Conservation (phyloP, 164 flowering plant genomes). For the Cinnamomum micranthum region DNA sequence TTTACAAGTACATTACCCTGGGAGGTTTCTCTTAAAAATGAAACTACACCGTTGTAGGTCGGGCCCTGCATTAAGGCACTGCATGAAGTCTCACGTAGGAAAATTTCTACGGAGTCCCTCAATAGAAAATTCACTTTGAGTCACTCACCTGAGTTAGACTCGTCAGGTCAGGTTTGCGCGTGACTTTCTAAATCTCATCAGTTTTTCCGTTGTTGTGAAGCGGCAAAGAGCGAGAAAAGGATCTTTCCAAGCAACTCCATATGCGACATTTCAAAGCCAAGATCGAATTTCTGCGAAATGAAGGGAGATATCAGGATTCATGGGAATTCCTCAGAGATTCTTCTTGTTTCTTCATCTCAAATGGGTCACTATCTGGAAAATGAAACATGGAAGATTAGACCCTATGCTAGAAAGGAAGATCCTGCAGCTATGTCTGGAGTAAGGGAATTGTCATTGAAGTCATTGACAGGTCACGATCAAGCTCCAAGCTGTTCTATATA, state of each 20-base stretch:
- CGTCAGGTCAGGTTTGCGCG: too few species aligned
- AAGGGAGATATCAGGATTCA: conserved; percentile 39
- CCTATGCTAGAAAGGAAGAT: conserved; percentile 53
- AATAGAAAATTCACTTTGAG: too few species aligned
- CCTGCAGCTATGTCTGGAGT: conserved; percentile 24
- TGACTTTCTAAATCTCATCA: too few species aligned
- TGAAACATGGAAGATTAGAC: conserved; percentile 43
- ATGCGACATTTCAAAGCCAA: conserved; percentile 24
- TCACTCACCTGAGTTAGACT: too few species aligned
- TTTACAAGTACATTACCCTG: too few species aligned
- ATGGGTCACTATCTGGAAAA: background rate
- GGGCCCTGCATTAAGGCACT: too few species aligned
- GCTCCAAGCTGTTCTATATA: conserved; percentile 10
- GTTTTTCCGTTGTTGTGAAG: background rate
- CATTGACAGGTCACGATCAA: background rate
- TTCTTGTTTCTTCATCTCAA: conserved; percentile 14
- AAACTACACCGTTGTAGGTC: too few species aligned
- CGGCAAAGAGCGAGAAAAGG: background rate
- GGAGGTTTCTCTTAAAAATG: too few species aligned
- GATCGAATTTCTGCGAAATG: conserved; percentile 39
- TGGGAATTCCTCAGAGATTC: conserved; percentile 33
- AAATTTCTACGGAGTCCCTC: too few species aligned
- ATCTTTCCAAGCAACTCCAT: conserved; percentile 7
- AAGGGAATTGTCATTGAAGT: conserved; percentile 26
- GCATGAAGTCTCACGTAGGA: too few species aligned